phyloP scores from a whole-genome alignment of 495 filamentous ascomycete genomes.

The Geopyxis carbonaria region DNA sequence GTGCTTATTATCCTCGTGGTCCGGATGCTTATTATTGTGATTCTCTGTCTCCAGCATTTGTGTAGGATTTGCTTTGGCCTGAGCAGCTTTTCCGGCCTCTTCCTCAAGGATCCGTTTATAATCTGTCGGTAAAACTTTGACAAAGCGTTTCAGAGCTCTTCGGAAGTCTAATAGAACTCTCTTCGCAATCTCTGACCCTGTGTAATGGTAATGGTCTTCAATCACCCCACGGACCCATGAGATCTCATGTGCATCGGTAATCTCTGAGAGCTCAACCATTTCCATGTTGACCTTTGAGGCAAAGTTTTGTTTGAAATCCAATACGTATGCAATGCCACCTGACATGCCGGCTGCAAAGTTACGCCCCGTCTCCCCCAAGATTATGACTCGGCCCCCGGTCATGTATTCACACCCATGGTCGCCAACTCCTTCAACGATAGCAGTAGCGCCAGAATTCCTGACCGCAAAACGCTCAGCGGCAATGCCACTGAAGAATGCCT shows the following conservation, averaged over 20 bases:
- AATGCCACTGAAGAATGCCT: constrained; percentile 94
- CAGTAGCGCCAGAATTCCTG: constrained; percentile 91
- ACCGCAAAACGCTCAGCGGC: constrained; percentile 97
- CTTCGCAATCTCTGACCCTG: constrained; percentile 89
- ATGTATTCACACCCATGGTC: constrained; percentile 99
- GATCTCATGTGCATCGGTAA: constrained; percentile 84
- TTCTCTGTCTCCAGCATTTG: constrained; percentile 37
- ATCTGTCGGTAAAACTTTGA: constrained; percentile 90
- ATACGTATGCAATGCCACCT: constrained; percentile 91
- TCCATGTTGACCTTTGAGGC: constrained; percentile 89
- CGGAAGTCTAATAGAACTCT: constrained; percentile 95
- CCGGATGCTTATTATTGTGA: constrained; percentile 48
- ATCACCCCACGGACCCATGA: constrained; percentile 86
- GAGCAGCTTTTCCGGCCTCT: constrained; percentile 68
- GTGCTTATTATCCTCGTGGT: constrained; percentile 50
- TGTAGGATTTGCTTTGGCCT: constrained; percentile 40
- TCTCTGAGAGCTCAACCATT: constrained; percentile 84
- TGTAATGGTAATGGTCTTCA: constrained; percentile 98
- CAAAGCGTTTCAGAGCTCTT: constrained; percentile 75
- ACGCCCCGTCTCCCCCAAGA: constrained; percentile 84
- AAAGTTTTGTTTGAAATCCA: constrained; percentile 88
- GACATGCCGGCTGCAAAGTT: constrained; percentile 99
- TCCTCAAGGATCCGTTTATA: constrained; percentile 90
- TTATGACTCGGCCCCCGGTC: constrained; percentile 87
- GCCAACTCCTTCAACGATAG: constrained; percentile 92